These are phyloP conservation scores for Scedosporium boydii DNA, from an alignment of 2,329 filamentous ascomycete species.

Conservation along the genomic window DNA sequence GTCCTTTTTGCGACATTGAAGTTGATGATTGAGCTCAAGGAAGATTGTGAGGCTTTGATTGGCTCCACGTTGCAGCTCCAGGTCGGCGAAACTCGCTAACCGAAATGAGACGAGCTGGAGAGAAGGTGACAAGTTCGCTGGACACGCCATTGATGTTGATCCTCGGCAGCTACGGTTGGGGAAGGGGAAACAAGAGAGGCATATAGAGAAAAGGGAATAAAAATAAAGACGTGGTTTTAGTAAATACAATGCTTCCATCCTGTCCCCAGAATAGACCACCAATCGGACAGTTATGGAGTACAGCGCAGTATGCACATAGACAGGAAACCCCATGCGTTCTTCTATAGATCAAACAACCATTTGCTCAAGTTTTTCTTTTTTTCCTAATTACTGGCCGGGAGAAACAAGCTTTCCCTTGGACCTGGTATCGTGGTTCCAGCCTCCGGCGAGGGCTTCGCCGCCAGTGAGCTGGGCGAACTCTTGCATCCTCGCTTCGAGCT, in stretches of 20 bases:
- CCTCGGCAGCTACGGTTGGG: neutral
- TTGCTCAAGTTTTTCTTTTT: neutral
- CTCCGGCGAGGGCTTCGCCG: slow-evolving; percentile 70
- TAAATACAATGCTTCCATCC: neutral
- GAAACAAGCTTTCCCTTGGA: slow-evolving; percentile 76
- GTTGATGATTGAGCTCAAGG: neutral
- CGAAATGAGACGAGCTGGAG: neutral
- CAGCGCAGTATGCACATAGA: neutral
- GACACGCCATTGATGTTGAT: neutral
- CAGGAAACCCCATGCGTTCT: neutral
- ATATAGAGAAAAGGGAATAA: neutral
- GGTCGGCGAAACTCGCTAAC: neutral
- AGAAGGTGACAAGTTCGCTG: neutral
- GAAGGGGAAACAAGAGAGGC: neutral
- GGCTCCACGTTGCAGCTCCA: neutral
- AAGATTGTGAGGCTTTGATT: neutral
- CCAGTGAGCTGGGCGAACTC: slow-evolving; percentile 66
- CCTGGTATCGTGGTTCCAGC: slow-evolving; percentile 68
- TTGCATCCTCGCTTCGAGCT: slow-evolving; percentile 85
- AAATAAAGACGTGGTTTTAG: neutral
- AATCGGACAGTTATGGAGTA: neutral
- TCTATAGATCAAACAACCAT: neutral
- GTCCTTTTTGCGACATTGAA: neutral
- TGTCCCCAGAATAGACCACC: neutral
- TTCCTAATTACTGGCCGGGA: slow-evolving; percentile 66